phyloP scores from a whole-genome alignment of 345 rosid species.

The Pseudoturritis turrita region DNA sequence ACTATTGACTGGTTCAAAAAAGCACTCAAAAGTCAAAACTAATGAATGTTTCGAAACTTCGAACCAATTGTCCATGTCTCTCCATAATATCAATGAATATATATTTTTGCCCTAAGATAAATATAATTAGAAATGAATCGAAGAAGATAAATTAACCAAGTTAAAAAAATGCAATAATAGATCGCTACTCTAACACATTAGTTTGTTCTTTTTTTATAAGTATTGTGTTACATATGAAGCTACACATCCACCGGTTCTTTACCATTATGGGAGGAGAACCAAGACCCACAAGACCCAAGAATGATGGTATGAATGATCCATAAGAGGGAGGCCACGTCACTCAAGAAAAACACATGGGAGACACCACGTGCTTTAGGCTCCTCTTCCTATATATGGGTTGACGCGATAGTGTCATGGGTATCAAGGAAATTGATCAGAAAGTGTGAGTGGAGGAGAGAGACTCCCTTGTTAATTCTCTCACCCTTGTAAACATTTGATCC shows the following conservation, averaged over 20 bases:
- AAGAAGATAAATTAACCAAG: neutral
- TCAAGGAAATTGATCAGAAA: no score
- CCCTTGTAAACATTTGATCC: no score
- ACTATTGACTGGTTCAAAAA: neutral
- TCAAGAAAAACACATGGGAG: no score
- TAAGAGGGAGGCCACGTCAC: no score
- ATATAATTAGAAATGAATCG: neutral
- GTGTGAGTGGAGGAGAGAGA: no score
- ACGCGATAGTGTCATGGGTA: no score
- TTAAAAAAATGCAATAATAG: neutral
- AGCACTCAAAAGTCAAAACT: neutral
- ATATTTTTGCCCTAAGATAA: neutral
- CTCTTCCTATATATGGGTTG: no score
- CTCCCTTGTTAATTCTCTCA: no score
- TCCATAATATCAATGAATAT: neutral
- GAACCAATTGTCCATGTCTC: neutral
- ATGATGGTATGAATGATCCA: no score
- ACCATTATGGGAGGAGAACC: neutral
- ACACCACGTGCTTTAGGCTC: no score
- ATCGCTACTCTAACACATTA: neutral
- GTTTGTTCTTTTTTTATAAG: no score
- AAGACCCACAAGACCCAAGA: neutral
- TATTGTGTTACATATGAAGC: neutral
- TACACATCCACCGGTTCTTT: neutral
- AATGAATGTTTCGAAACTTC: neutral